Percentiles rank a stretch among this genome's conserved stretches.
Conservation (phyloP, 2,329 filamentous ascomycete genomes). For the Monilinia aucupariae region DNA sequence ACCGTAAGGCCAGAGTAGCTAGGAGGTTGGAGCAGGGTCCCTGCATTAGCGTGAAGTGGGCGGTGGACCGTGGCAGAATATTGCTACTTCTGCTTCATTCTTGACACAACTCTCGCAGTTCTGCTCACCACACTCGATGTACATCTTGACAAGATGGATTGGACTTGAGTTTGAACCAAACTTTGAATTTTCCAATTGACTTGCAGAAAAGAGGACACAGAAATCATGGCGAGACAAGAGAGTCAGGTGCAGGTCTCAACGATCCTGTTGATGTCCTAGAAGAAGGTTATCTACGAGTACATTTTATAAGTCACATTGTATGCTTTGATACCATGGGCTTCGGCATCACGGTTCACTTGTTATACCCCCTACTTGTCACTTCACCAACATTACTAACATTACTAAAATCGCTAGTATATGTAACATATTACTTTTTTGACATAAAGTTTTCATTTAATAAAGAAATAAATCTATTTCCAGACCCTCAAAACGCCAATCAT, state of each 20-base stretch:
- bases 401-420: no score
- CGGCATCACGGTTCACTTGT: background rate
- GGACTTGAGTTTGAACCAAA: no score
- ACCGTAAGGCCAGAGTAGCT: constrained; percentile 14
- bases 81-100: background rate
- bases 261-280: no score
- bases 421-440: background rate
- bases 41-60: background rate
- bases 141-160: no score
- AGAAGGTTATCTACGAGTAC: no score
- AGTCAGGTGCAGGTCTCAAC: no score
- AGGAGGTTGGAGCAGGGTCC: constrained; percentile 2
- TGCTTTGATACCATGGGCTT: no score
- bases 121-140: background rate
- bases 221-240: no score
- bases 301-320: no score
- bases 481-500: background rate
- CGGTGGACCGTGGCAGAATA: constrained; percentile 1
- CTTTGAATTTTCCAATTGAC: no score
- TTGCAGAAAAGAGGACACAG: no score
- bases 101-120: background rate
- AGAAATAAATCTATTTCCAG: background rate
- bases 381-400: background rate
- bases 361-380: background rate
- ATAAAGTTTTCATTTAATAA: background rate